Evolutionary conservation across 495 filamentous ascomycete genomes (phyloP).

Genomic region (Podospora tetraspora): DNA sequence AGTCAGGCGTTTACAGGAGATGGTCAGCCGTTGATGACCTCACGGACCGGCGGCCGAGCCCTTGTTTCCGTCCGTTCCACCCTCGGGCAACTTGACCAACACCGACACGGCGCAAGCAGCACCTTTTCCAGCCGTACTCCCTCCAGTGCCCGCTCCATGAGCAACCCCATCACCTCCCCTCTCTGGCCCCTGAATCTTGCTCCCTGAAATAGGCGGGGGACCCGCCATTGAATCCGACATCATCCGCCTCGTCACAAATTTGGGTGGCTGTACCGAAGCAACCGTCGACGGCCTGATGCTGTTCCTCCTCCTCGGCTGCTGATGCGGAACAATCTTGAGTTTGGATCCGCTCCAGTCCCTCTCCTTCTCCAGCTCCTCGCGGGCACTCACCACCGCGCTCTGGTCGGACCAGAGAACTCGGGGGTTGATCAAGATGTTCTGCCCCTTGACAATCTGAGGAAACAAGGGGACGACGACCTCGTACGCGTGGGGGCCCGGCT

Average conservation of each 20-base stretch:
- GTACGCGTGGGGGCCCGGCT: neutral
- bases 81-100: neutral
- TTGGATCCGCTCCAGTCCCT: neutral
- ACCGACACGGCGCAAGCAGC: neutral
- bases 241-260: neutral
- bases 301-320: neutral
- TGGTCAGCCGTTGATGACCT: neutral
- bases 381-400: neutral
- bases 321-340: neutral
- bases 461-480: neutral
- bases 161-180: neutral
- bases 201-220: neutral
- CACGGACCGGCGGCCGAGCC: neutral
- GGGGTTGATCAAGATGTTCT: neutral
- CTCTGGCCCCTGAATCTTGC: neutral
- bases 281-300: neutral
- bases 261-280: neutral
- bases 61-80: neutral
- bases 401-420: slow-evolving; percentile 1
- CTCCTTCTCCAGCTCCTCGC: neutral
- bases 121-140: neutral
- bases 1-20: neutral
- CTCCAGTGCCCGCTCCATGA: neutral
- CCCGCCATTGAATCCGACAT: neutral
- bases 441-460: neutral